phyloP scores from a whole-genome alignment of 805 yeast species.

The Grigorovia transvaalensis region DNA sequence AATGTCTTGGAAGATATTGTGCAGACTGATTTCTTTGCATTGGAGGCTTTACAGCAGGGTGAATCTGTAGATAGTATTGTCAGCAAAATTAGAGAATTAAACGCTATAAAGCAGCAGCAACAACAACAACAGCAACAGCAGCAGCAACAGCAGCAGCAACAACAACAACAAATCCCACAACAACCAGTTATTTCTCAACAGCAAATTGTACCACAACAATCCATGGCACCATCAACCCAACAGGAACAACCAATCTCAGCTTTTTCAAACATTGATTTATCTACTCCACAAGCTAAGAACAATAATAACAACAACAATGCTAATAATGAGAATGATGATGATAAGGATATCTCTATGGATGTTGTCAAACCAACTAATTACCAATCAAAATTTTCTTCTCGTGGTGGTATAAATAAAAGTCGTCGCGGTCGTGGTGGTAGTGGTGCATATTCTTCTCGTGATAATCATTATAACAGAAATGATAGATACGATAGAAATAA shows the following conservation, averaged over 20 bases:
- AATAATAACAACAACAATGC: constrained; percentile 1
- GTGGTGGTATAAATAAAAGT: constrained; percentile 1
- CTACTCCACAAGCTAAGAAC: constrained; percentile 8
- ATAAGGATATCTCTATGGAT: constrained; percentile 6
- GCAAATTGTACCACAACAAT: constrained; percentile 8
- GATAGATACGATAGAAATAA: background rate
- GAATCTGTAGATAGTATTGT: constrained; percentile 25
- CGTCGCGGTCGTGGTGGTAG: constrained; percentile 7
- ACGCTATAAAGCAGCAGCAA: constrained; percentile 5
- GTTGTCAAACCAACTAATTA: constrained; percentile 8
- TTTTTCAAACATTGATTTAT: constrained; percentile 17
- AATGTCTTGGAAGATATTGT: constrained; percentile 50
- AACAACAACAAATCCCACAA: constrained; percentile 7
- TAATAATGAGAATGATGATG: constrained; percentile 5
- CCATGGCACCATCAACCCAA: constrained; percentile 5
- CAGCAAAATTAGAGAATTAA: constrained; percentile 19
- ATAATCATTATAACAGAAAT: background rate
- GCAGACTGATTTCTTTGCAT: constrained; percentile 46
- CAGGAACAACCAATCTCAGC: constrained; percentile 17
- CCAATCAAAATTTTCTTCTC: constrained; percentile 13
- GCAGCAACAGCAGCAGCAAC: constrained; percentile 10
- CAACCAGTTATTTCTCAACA: constrained; percentile 5
- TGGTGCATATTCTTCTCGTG: constrained; percentile 12
- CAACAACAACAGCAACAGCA: constrained; percentile 9
- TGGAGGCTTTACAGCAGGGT: constrained; percentile 34